Base-by-base conservation (phyloP, 306 rosid species). In the Cyamopsis tetragonoloba region DNA sequence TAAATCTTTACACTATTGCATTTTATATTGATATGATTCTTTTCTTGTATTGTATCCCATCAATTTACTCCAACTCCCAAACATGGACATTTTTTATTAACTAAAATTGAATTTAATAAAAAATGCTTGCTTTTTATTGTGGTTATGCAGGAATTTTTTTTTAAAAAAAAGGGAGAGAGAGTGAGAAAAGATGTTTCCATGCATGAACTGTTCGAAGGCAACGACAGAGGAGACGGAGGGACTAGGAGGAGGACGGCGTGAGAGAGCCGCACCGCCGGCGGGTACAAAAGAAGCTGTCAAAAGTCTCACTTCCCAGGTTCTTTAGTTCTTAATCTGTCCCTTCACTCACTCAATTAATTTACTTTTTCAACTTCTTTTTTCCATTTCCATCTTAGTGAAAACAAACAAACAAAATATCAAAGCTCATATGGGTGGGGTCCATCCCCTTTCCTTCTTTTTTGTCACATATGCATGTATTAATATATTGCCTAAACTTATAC, bases 221-320 rank as follows among this genome's bases (percentile, higher is more conserved):
- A 9, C 56, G 19, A 82, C 58, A 44, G 81, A 28, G 15, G 88
- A 83, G 12, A 74, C 66, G 23, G 86, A 74, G n/a, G 89, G 42
- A 62, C 79, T 77, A 59, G 89, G 86, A 62, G 90, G 82, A n/a
- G n/a, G n/a, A n/a, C n/a, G n/a, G n/a, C n/a, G n/a, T 13, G 32
- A 19, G 69, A 79, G 88, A 70, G 89, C n/a, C n/a, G 95, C 85
- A 92, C 96, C 62, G 92, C 96, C 96, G 65, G 92, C 96, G 71
- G 80, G 76, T 72, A 85, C 85, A 59, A 87, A 86, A 83, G 89
- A 86, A 85, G 89, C 95, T 87, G 93, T 87, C 91, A 92, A 87
- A 86, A 82, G 91, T 83, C 89, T 92, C 82, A 86, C 96, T 37
- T 38, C 96, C 17, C 98, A 92, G 98, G 98, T 92, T 77, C 79